Percentiles rank a stretch among this genome's conserved stretches.
Conservation (phyloP, 2,329 filamentous ascomycete species). For the Escovopsis sp. region DNA sequence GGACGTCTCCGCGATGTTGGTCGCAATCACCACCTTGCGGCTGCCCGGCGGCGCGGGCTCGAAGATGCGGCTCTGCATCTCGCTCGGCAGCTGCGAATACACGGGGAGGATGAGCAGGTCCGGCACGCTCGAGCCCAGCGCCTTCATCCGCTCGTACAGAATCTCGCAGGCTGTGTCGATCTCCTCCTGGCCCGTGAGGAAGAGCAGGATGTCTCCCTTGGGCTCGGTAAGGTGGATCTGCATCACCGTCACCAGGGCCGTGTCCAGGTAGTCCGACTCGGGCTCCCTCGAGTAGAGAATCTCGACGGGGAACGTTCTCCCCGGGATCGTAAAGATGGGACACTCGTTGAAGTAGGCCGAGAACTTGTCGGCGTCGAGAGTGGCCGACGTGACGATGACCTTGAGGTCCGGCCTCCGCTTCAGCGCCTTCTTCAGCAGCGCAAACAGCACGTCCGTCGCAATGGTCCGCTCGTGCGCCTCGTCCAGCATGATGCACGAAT, state of each 20-base stretch:
- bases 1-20: constrained; percentile 95
- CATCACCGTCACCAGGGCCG: constrained; percentile 92
- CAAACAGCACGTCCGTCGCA: constrained; percentile 88
- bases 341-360: constrained; percentile 91
- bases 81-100: constrained; percentile 85
- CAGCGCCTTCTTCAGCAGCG: constrained; percentile 82
- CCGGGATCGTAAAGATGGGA: constrained; percentile 92
- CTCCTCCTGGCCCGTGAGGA: constrained; percentile 93
- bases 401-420: constrained; percentile 78
- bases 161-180: constrained; percentile 94
- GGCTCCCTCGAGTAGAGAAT: constrained; percentile 91
- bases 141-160: constrained; percentile 90
- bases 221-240: constrained; percentile 93
- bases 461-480: constrained; percentile 97
- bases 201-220: constrained; percentile 85
- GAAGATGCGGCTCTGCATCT: constrained; percentile 90
- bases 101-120: constrained; percentile 88
- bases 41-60: constrained; percentile 77
- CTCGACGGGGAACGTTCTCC: constrained; percentile 88
- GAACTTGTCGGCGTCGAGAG: constrained; percentile 93
- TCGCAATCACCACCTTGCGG: constrained; percentile 92
- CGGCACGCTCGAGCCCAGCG: constrained; percentile 75
- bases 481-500: constrained; percentile 95
- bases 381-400: constrained; percentile 91
- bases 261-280: constrained; percentile 88